Percentiles rank a stretch among this genome's conserved stretches.
phyloP scores from a whole-genome alignment of 768 basidiomycete species.

The Calvatia gigantea region DNA sequence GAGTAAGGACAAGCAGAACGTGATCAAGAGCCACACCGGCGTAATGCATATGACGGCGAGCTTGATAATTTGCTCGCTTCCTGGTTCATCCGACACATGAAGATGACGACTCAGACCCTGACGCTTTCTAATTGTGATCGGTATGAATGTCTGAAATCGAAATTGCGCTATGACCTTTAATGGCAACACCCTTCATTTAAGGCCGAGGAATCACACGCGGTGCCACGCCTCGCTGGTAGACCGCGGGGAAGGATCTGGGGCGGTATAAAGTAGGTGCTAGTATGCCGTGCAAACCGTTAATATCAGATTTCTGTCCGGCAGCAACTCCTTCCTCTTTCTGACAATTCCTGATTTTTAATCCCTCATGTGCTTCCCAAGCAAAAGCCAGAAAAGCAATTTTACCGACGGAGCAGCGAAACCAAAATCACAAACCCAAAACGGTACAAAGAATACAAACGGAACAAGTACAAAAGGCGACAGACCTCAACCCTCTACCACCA shows the following conservation, averaged over 20 bases:
- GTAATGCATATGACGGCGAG: not conserved
- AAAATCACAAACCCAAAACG: constrained; percentile 15
- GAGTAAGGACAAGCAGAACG: not conserved
- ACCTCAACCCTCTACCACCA: constrained; percentile 4
- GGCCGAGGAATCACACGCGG: not conserved
- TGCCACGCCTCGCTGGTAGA: not conserved
- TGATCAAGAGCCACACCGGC: not conserved
- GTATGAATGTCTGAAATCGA: not conserved
- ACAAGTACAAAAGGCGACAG: constrained; percentile 27
- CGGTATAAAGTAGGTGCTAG: constrained; percentile 1
- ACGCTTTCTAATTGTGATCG: not conserved
- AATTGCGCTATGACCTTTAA: not conserved
- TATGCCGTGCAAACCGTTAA: not conserved
- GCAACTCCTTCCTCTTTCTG: constrained; percentile 4
- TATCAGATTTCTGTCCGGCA: not conserved
- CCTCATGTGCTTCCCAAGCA: constrained; percentile 32
- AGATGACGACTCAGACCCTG: not conserved
- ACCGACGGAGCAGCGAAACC: constrained; percentile 17
- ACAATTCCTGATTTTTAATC: not conserved
- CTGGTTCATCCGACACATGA: not conserved
- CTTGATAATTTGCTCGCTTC: not conserved
- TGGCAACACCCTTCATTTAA: not conserved
- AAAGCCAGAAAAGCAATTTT: constrained; percentile 29
- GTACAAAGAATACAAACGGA: constrained; percentile 15
- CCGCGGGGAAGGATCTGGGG: not conserved